Evolutionary conservation across 2,329 filamentous ascomycete species (phyloP).

Genomic region (Sarocladium brachiariae): DNA sequence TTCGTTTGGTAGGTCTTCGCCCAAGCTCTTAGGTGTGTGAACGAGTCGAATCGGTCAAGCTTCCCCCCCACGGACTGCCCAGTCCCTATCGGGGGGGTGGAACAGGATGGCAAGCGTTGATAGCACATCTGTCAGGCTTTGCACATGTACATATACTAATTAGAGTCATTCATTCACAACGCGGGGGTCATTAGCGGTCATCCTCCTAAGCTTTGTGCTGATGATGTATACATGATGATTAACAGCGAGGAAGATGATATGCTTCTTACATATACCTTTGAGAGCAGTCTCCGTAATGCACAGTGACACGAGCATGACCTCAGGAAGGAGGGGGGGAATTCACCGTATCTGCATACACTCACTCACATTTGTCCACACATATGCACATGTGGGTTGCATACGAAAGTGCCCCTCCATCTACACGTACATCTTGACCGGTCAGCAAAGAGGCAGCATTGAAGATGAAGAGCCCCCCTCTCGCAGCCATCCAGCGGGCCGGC

Average conservation of each 20-base stretch:
- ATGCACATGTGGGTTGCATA: slow-evolving; percentile 1
- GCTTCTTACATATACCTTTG: not conserved
- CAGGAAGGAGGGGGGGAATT: not conserved
- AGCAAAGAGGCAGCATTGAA: not conserved
- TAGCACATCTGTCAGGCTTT: too few species aligned
- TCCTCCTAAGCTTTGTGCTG: not conserved
- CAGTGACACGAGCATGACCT: slow-evolving; percentile 2
- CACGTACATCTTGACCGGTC: slow-evolving; percentile 1
- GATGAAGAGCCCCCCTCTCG: not conserved
- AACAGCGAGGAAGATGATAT: too few species aligned
- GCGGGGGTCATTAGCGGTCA: not conserved
- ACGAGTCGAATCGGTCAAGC: not conserved
- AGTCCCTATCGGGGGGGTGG: too few species aligned
- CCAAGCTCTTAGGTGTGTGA: not conserved
- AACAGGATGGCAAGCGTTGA: too few species aligned
- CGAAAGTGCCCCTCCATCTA: not conserved
- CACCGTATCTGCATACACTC: not conserved
- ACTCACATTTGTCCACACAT: not conserved
- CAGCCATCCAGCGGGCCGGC: not conserved
- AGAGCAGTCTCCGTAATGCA: not conserved
- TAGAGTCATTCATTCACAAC: not conserved
- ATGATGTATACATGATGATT: not conserved
- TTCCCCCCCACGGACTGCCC: not conserved
- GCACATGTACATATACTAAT: too few species aligned
- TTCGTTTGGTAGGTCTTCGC: not conserved